Conservation (phyloP, 768 basidiomycete genomes). For the Strobilomyces echinocephalus region DNA sequence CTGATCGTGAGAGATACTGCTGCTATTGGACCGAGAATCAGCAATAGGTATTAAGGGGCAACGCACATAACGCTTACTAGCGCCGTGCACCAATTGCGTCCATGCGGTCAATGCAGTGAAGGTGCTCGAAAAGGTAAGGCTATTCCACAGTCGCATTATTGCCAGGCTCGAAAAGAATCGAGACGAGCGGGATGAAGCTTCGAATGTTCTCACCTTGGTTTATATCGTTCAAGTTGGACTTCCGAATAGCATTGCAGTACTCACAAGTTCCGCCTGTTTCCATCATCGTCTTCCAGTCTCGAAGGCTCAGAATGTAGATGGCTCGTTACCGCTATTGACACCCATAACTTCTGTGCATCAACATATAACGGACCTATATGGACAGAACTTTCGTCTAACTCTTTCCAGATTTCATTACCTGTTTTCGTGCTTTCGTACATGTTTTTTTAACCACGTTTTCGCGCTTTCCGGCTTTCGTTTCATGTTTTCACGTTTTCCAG, state of each 20-base stretch:
- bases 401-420: too few relatives aligned
- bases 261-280: not conserved
- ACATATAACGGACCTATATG: too few relatives aligned
- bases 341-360: not conserved
- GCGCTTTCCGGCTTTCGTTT: too few relatives aligned
- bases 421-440: too few relatives aligned
- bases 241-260: slow-evolving; percentile 3
- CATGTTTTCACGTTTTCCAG: too few relatives aligned
- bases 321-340: not conserved
- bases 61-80: slow-evolving; percentile 4
- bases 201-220: not conserved
- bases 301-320: not conserved
- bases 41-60: not conserved
- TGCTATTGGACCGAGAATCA: not conserved
- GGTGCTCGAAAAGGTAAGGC: not conserved
- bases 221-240: slow-evolving; percentile 6
- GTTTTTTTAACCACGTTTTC: too few relatives aligned
- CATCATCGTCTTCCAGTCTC: not conserved
- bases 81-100: slow-evolving; percentile 3
- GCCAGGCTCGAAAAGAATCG: not conserved
- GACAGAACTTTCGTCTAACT: too few relatives aligned
- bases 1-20: not conserved
- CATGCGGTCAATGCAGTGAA: slow-evolving; percentile 1
- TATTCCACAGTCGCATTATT: slow-evolving; percentile 1
- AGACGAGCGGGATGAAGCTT: not conserved